Conservation (phyloP, 805 yeast genomes). For the Suhomyces kilbournensis region DNA sequence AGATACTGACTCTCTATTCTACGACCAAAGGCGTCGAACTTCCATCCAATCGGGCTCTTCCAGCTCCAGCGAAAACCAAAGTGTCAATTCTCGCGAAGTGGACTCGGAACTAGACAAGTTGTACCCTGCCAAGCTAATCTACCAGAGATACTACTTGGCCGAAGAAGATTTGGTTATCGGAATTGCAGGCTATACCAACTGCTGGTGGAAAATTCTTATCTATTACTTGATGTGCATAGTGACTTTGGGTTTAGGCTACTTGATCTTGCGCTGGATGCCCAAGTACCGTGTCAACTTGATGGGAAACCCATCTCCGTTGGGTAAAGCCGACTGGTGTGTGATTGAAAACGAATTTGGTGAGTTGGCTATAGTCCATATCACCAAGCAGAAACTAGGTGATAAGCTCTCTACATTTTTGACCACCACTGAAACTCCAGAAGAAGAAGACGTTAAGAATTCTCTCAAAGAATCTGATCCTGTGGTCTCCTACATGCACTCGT, state of each 20-base stretch:
- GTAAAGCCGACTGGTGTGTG: constrained; percentile 87
- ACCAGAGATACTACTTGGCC: constrained; percentile 86
- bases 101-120: constrained; percentile 10
- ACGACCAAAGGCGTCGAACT: constrained; percentile 19
- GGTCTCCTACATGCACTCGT: constrained; percentile 65
- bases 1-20: constrained; percentile 9
- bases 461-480: constrained; percentile 51
- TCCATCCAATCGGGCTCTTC: constrained; percentile 8
- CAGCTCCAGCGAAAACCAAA: background rate
- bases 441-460: constrained; percentile 14
- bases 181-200: constrained; percentile 80
- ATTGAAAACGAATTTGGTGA: constrained; percentile 94
- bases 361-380: constrained; percentile 56
- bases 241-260: constrained; percentile 71
- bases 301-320: constrained; percentile 69
- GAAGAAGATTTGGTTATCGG: constrained; percentile 95
- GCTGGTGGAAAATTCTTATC: constrained; percentile 40
- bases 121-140: constrained; percentile 40
- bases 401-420: constrained; percentile 66
- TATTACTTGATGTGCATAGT: constrained; percentile 54
- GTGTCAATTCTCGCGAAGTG: background rate
- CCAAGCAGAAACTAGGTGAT: constrained; percentile 63
- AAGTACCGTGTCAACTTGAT: constrained; percentile 61
- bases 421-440: constrained; percentile 17
- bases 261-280: constrained; percentile 85